Conservation (phyloP, 2,329 filamentous ascomycete species). For the Intubia oerlemansii region DNA sequence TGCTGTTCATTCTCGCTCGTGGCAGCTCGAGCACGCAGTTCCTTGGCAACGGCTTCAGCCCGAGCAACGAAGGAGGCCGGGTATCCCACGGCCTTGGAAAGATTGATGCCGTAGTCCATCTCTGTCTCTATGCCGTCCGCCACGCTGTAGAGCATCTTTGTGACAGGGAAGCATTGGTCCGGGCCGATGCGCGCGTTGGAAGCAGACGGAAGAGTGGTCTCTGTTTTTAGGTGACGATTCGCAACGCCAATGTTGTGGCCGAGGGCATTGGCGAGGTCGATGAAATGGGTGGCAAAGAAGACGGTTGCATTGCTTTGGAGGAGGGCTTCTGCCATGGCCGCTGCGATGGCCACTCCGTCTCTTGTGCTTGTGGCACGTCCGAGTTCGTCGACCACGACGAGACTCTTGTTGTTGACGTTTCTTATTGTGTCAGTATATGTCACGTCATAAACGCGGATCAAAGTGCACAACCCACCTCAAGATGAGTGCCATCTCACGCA, state of each 20-base stretch:
- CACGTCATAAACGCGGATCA: not conserved
- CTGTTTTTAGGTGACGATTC: constrained; percentile 60
- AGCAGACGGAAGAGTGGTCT: constrained; percentile 20
- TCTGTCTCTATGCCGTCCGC: constrained; percentile 48
- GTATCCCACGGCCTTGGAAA: constrained; percentile 56
- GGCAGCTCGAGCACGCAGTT: constrained; percentile 27
- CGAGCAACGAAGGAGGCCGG: constrained; percentile 43
- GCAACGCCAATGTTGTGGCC: constrained; percentile 56
- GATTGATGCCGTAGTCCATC: constrained; percentile 62
- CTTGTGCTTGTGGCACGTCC: constrained; percentile 75
- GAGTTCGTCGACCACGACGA: constrained; percentile 79
- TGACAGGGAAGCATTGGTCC: constrained; percentile 27
- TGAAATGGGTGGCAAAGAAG: constrained; percentile 90
- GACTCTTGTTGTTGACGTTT: constrained; percentile 55
- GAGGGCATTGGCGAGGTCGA: constrained; percentile 58
- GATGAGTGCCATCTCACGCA: constrained; percentile 92
- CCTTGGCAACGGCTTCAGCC: constrained; percentile 44
- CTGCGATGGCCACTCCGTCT: constrained; percentile 74
- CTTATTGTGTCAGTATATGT: constrained; percentile 11
- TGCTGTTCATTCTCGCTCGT: constrained; percentile 11
- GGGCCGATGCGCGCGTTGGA: constrained; percentile 4
- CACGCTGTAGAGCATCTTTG: constrained; percentile 80
- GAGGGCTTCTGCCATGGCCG: constrained; percentile 76
- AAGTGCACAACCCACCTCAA: constrained; percentile 24
- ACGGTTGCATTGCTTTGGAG: constrained; percentile 59